Percentiles rank a stretch among this genome's conserved stretches.
These are phyloP conservation scores for Ceratocystis ficicola DNA, from an alignment of 2,329 filamentous ascomycete species.

Conservation along the genomic window DNA sequence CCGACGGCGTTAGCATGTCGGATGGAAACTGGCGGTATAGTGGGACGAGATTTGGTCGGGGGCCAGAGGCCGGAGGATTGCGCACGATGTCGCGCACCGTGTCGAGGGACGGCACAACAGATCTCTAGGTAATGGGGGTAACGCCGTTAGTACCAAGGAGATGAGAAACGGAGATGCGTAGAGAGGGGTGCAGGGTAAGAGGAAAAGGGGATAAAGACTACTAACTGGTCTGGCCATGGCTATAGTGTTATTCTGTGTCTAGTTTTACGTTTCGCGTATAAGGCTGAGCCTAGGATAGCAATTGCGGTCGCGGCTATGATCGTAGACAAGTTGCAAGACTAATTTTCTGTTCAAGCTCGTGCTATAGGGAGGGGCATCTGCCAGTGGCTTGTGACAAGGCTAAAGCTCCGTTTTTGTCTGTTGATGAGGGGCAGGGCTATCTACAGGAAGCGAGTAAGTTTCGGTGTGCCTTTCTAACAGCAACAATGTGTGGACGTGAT, in stretches of 20 bases:
- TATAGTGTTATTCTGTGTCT: background rate
- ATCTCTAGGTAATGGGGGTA: conserved; percentile 28
- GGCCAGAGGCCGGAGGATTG: conserved; percentile 28
- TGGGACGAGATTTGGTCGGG: conserved; percentile 59
- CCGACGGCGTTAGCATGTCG: conserved; percentile 87
- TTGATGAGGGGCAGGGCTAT: background rate
- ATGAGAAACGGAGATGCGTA: no score
- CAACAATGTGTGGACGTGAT: background rate
- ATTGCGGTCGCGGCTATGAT: background rate
- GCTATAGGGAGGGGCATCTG: no score
- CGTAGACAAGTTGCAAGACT: background rate
- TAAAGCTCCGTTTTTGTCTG: no score
- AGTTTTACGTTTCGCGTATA: background rate
- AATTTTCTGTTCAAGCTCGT: no score
- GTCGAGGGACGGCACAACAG: conserved; percentile 37
- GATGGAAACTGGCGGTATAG: conserved; percentile 76
- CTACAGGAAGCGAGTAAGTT: no score
- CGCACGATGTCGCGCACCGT: conserved; percentile 36
- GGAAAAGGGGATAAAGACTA: background rate
- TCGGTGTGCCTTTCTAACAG: background rate
- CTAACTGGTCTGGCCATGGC: conserved; percentile 29
- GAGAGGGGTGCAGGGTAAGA: background rate
- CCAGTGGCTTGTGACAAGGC: no score
- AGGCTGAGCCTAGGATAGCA: background rate
- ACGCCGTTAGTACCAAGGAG: background rate